phyloP scores from a whole-genome alignment of 257 asterid genomes.

The Cynanchum wilfordii region DNA sequence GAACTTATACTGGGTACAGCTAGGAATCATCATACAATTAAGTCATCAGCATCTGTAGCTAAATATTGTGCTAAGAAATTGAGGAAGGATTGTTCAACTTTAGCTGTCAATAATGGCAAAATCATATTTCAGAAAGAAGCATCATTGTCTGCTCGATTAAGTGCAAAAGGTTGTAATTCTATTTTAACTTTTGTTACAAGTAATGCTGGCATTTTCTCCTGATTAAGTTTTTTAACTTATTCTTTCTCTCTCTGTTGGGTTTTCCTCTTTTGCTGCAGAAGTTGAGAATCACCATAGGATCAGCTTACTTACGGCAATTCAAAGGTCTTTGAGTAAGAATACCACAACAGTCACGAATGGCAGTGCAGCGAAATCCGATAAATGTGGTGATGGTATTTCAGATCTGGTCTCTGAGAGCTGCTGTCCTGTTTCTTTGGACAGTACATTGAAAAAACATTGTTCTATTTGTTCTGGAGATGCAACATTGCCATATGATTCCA shows the following conservation, averaged over 20 bases:
- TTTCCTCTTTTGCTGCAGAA: conserved; percentile 40
- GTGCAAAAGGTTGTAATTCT: conserved; percentile 42
- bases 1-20: conserved; percentile 79
- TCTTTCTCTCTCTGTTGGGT: conserved; percentile 2
- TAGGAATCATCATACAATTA: conserved; percentile 49
- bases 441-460: conserved; percentile 38
- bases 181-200: conserved; percentile 11
- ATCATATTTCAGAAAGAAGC: conserved; percentile 59
- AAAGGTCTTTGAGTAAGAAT: conserved; percentile 63
- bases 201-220: background rate
- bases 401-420: conserved; percentile 28
- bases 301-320: conserved; percentile 61
- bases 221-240: conserved; percentile 9
- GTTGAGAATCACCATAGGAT: conserved; percentile 45
- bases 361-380: conserved; percentile 32
- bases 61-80: conserved; percentile 78
- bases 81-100: conserved; percentile 59
- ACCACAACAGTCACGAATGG: conserved; percentile 39
- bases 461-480: conserved; percentile 52
- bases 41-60: conserved; percentile 72
- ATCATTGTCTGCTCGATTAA: conserved; percentile 30
- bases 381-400: conserved; percentile 26
- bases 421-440: conserved; percentile 15
- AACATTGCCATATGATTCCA: conserved; percentile 12
- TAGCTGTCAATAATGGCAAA: conserved; percentile 80